phyloP scores from a whole-genome alignment of 768 basidiomycete genomes.

The Xerocomellus chrysenteron region DNA sequence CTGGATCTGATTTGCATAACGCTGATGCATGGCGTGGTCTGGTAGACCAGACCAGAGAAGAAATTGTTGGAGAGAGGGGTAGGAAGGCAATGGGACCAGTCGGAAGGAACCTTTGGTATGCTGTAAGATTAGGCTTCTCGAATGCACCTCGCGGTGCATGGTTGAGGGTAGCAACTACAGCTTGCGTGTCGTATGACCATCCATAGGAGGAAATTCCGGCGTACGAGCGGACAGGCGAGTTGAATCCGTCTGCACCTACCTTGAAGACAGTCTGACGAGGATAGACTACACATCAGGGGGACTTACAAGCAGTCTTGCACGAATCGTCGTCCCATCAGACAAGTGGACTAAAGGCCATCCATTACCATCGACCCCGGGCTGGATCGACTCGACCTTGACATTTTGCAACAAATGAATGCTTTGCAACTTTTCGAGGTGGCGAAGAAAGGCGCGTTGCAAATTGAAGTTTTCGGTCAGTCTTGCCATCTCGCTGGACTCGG shows the following conservation, averaged over 20 bases:
- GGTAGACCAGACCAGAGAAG: conserved; percentile 96
- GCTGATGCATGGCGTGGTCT: conserved; percentile 71
- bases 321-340: conserved; percentile 61
- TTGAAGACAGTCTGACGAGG: conserved; percentile 26
- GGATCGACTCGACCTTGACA: conserved; percentile 72
- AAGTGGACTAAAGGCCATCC: conserved; percentile 83
- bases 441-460: conserved; percentile 81
- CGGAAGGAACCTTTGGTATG: conserved; percentile 92
- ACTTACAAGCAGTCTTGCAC: conserved; percentile 74
- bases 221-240: conserved; percentile 88
- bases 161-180: conserved; percentile 83
- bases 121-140: conserved; percentile 69
- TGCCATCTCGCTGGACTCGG: conserved; percentile 57
- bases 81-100: conserved; percentile 96
- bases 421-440: conserved; percentile 51
- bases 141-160: conserved; percentile 67
- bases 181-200: conserved; percentile 88
- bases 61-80: conserved; percentile 72
- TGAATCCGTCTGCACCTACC: conserved; percentile 95
- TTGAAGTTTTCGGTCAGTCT: conserved; percentile 91
- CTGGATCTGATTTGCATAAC: conserved; percentile 62
- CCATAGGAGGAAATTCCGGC: conserved; percentile 86
- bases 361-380: conserved; percentile 41
- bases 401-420: conserved; percentile 67
- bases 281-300: not conserved